A percentile compares a stretch with the other conserved stretches of the same genome.
Conservation (phyloP, 306 rosid species). For the Vachellia pachyceras region DNA sequence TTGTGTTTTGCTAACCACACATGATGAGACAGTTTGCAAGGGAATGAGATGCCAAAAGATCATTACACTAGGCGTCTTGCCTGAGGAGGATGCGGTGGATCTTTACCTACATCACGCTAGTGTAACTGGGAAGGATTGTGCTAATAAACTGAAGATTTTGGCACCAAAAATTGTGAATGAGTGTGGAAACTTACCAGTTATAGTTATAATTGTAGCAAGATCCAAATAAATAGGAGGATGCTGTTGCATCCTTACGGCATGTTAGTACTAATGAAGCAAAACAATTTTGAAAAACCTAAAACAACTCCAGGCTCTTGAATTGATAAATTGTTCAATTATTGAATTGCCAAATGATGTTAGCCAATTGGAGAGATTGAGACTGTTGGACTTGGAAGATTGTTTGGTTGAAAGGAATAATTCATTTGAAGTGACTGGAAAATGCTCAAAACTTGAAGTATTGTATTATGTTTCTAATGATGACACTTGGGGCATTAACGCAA, state of each 20-base stretch:
- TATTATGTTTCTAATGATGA: not conserved
- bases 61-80: not conserved
- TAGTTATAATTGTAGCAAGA: slow-evolving; percentile 4
- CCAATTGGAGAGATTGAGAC: slow-evolving; percentile 21
- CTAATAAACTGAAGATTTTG: not conserved
- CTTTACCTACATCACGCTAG: not conserved
- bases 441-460: slow-evolving; percentile 25
- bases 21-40: not conserved
- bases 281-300: slow-evolving; percentile 9
- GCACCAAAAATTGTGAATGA: not conserved
- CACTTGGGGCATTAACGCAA: not conserved
- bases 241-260: no score
- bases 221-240: not conserved
- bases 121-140: not conserved
- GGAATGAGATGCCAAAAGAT: not conserved
- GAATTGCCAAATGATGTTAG: slow-evolving; percentile 23
- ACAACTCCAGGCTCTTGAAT: slow-evolving; percentile 17
- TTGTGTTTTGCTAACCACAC: slow-evolving; percentile 26
- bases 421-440: slow-evolving; percentile 35
- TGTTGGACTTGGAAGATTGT: slow-evolving; percentile 20
- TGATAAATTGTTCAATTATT: slow-evolving; percentile 5
- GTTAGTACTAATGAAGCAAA: no score
- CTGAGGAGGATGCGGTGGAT: slow-evolving; percentile 5
- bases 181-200: not conserved
- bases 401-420: not conserved